Percentiles rank a stretch among this genome's conserved stretches.
These are phyloP conservation scores for Termitomyces sp. DNA, from an alignment of 768 basidiomycete species.

Conservation along the genomic window DNA sequence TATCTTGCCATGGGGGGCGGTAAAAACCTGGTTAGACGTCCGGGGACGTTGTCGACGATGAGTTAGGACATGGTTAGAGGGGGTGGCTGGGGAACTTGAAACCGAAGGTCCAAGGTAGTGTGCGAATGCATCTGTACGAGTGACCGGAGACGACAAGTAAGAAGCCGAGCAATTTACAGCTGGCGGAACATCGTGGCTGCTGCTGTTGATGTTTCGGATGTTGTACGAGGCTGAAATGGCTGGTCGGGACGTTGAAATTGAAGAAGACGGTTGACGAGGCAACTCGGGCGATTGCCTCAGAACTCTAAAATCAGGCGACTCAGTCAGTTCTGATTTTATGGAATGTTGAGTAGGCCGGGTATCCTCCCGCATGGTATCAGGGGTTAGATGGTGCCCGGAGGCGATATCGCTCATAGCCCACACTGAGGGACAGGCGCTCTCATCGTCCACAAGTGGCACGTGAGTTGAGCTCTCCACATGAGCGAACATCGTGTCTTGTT, in stretches of 20 bases:
- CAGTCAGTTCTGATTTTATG: conserved; percentile 46
- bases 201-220: conserved; percentile 26
- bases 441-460: neutral
- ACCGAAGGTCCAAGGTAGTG: conserved; percentile 49
- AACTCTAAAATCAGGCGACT: conserved; percentile 48
- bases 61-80: conserved; percentile 59
- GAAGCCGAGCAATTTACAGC: conserved; percentile 49
- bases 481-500: conserved; percentile 4
- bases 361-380: neutral
- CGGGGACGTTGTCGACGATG: conserved; percentile 52
- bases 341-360: conserved; percentile 2
- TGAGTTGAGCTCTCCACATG: neutral
- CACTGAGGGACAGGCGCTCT: neutral
- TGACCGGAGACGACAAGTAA: conserved; percentile 33
- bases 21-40: conserved; percentile 65
- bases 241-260: conserved; percentile 28
- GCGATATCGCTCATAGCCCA: conserved; percentile 7
- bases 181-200: conserved; percentile 45
- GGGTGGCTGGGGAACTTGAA: conserved; percentile 39
- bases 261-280: conserved; percentile 27
- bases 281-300: conserved; percentile 51
- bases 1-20: conserved; percentile 63
- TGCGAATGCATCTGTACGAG: conserved; percentile 38
- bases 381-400: neutral
- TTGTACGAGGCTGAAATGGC: conserved; percentile 49